These are phyloP conservation scores for Stachybotrys echinatus DNA, from an alignment of 2,329 filamentous ascomycete genomes.

Conservation along the genomic window DNA sequence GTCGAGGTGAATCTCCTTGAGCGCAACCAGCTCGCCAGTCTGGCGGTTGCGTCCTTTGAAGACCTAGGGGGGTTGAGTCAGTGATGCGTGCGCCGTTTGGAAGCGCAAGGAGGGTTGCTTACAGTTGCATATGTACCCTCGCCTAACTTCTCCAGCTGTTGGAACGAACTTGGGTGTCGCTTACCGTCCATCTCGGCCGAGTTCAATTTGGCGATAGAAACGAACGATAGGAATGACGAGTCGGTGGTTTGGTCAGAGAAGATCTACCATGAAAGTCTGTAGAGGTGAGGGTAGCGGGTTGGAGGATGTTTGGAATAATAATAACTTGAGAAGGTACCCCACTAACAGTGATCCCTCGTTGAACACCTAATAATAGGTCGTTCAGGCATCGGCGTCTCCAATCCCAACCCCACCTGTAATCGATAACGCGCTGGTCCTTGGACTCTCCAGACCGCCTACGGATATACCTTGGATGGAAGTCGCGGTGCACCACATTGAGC, in stretches of 20 bases:
- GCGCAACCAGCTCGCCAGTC: conserved; percentile 90
- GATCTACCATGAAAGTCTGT: too few species aligned
- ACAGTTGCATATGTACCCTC: conserved; percentile 99
- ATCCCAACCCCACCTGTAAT: neutral
- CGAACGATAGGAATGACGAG: too few species aligned
- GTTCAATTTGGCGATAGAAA: neutral
- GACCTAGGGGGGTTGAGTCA: conserved; percentile 52
- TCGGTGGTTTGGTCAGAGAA: too few species aligned
- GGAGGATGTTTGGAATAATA: too few species aligned
- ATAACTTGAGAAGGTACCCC: too few species aligned
- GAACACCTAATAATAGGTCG: neutral
- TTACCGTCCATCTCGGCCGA: conserved; percentile 73
- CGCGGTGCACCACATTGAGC: too few species aligned
- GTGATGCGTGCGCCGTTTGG: conserved; percentile 1
- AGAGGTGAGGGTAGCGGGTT: too few species aligned
- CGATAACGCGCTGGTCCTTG: too few species aligned
- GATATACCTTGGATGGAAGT: too few species aligned
- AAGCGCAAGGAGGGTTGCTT: conserved; percentile 28
- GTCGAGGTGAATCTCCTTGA: conserved; percentile 98
- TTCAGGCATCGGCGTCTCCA: neutral
- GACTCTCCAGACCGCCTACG: too few species aligned
- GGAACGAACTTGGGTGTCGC: conserved; percentile 91
- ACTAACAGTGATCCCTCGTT: neutral
- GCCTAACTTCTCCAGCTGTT: conserved; percentile 97
- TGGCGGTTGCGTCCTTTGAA: conserved; percentile 98